Evolutionary conservation across 805 yeast species (phyloP), one percentile per base, ranked within the genome.

Genomic region (Komagataella phaffii): DNA sequence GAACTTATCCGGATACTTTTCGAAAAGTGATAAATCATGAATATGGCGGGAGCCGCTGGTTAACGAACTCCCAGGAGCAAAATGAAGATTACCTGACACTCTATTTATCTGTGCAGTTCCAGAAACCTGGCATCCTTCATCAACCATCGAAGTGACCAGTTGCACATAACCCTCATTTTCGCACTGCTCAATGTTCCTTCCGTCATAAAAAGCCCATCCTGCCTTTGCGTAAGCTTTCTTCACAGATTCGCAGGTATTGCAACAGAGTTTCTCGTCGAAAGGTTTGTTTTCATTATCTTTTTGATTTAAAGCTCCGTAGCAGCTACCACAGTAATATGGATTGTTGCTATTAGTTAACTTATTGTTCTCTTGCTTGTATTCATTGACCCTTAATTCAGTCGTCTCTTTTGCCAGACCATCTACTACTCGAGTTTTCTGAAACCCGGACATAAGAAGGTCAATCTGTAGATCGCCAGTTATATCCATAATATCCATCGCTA

Each of bases 181-280:
- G 75, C 99, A 91, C 67, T 91, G 98, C 55, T 81, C 88, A 53
- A 93, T 80, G 53, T 86, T 81, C 52, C 76, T 71, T 53, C 98
- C 98, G 64, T 91, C 98, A 59, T 71, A 85, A 66, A 93, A 91
- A 2, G 85, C 90, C 98, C 98, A 93, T 43, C 79, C 82, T 17
- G 70, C 75, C 14, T 73, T 75, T 18, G 85, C 83, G 63, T 91
- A 93, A 0, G 96, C 96, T 56, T 72, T 65, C 56, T 79, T 80
- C 24, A 91, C 95, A 46, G 87, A 79, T 46, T 77, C 85, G 72
- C 99, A 91, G 24, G 85, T 77, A 63, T 88, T 85, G 69, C 99
- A 91, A 68, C 96, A 88, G 24, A 74, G 66, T 54, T 71, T 69
- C 55, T 78, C 73, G 17, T 70, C 64, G 14, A 51, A 52, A 3